phyloP scores from a whole-genome alignment of 1,284 basidiomycete genomes.

The Fistulinella cinereoalba region DNA sequence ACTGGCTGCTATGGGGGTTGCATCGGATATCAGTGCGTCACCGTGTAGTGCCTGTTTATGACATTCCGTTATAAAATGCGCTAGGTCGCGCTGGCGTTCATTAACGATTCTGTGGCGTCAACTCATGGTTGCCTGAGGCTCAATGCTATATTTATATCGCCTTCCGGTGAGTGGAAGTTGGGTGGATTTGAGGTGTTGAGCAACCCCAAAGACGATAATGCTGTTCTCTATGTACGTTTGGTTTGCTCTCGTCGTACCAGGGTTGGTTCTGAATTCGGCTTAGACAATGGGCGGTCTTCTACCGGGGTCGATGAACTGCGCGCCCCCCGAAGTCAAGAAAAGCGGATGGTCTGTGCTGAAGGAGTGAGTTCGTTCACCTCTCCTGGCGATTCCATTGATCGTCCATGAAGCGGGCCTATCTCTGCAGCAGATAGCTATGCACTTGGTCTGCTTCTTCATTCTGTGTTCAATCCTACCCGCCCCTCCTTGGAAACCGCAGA shows the following conservation, averaged over 20 bases:
- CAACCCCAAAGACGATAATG: slow-evolving; percentile 70
- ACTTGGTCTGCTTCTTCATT: slow-evolving; percentile 81
- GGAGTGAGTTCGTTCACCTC: slow-evolving; percentile 56
- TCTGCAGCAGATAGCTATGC: slow-evolving; percentile 82
- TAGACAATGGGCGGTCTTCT: slow-evolving; percentile 72
- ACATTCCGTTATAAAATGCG: slow-evolving; percentile 10
- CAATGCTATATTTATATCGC: slow-evolving; percentile 84
- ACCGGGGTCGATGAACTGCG: slow-evolving; percentile 56
- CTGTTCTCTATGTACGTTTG: slow-evolving; percentile 74
- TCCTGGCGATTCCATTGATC: background rate
- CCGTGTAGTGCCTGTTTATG: background rate
- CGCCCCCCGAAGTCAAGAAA: slow-evolving; percentile 90
- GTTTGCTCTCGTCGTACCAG: slow-evolving; percentile 1
- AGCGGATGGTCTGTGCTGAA: slow-evolving; percentile 81
- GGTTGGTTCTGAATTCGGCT: slow-evolving; percentile 18
- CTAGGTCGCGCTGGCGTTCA: slow-evolving; percentile 86
- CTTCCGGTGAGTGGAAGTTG: slow-evolving; percentile 94
- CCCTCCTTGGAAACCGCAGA: slow-evolving; percentile 67
- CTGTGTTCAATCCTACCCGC: slow-evolving; percentile 80
- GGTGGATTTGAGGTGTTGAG: slow-evolving; percentile 93
- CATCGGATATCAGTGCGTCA: slow-evolving; percentile 79
- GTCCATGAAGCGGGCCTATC: slow-evolving; percentile 56
- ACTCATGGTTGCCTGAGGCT: slow-evolving; percentile 86
- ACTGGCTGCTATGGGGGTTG: slow-evolving; percentile 94
- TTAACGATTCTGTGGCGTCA: slow-evolving; percentile 83